Conservation (phyloP, 225 moss, liverwort and hornwort species). For the Asterella californica region DNA sequence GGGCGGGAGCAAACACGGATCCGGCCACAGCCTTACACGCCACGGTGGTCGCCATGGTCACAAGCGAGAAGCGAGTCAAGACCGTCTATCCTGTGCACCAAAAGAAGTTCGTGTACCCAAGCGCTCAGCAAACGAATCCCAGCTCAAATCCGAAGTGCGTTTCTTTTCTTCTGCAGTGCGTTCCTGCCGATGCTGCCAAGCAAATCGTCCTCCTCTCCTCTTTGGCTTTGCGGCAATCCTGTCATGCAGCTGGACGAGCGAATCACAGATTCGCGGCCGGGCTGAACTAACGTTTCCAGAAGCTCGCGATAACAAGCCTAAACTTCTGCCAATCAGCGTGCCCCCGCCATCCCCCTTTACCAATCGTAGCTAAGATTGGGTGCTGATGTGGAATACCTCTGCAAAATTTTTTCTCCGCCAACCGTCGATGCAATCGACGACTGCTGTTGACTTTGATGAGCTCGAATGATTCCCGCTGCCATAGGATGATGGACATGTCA, state of each 20-base stretch:
- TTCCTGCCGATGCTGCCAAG: not conserved
- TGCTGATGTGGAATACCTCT: constrained; percentile 17
- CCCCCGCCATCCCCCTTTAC: constrained; percentile 10
- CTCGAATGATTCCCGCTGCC: constrained; percentile 11
- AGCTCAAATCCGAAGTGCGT: not conserved
- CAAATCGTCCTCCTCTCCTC: constrained; percentile 2
- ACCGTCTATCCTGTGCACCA: not conserved
- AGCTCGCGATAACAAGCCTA: constrained; percentile 18
- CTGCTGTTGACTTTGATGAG: not conserved
- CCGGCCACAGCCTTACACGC: constrained; percentile 31
- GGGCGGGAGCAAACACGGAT: constrained; percentile 15
- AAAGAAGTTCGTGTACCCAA: not conserved
- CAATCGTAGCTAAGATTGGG: constrained; percentile 19
- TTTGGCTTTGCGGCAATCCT: constrained; percentile 23
- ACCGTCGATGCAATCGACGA: constrained; percentile 4
- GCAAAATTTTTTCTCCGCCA: not conserved
- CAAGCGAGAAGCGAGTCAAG: not conserved
- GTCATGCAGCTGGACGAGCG: constrained; percentile 6
- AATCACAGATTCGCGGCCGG: constrained; percentile 5
- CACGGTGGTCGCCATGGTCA: constrained; percentile 41
- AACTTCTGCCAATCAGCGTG: constrained; percentile 14
- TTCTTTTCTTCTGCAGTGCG: not conserved
- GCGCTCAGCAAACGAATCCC: not conserved
- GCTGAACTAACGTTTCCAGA: constrained; percentile 5
- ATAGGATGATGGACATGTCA: no score